Base-by-base conservation (phyloP, 768 basidiomycete species). In the Panus rudis region DNA sequence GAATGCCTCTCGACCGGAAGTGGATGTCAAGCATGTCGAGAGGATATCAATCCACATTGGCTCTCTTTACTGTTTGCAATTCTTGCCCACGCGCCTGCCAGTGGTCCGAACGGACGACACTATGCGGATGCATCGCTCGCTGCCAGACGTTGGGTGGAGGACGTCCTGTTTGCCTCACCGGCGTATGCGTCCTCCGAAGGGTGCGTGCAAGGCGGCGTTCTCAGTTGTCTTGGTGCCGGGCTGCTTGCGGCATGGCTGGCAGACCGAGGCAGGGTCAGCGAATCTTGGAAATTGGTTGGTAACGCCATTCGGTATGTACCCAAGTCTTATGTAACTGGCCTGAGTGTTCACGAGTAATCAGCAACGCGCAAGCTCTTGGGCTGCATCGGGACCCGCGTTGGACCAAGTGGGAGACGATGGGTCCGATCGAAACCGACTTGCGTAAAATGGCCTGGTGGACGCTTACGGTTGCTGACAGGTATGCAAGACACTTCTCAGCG, bases 11-110 rank as follows among this genome's bases (percentile, higher is more conserved):
- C 55, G 8, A 3, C 17, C 19, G 51, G 38, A 6, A 59, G 56
- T 45, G 49, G 45, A 5, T 58, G 57, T 41, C 17, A 49, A 0
- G 49, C 47, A 14, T 58, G 57, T 44, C 45, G 39, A 2, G 54
- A 65, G 17, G 64, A 68, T 38, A 61, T 75, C 52, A 76, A 75
- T 48, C 62, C 70, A 14, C 66, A 75, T 52, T 77, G 73, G 72
- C 54, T 77, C 13, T 65, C 62, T 16, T 65, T 78, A 1, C 46
- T 76, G n/a, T 76, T 73, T 47, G 63, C 72, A 13, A 62, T 75
- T 26, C 58, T 75, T 32, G 71, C 73, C 10, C 63, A 65, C 30
- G 62, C 69, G 6, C 70, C 70, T 4, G 45, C 45, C 12, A 17
- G 45, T 14, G 22, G 43, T 6, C 28, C 35, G 56, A 54, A 49